Evolutionary conservation across 129 eudicot species (phyloP).

Genomic region (Escallonia rubra): DNA sequence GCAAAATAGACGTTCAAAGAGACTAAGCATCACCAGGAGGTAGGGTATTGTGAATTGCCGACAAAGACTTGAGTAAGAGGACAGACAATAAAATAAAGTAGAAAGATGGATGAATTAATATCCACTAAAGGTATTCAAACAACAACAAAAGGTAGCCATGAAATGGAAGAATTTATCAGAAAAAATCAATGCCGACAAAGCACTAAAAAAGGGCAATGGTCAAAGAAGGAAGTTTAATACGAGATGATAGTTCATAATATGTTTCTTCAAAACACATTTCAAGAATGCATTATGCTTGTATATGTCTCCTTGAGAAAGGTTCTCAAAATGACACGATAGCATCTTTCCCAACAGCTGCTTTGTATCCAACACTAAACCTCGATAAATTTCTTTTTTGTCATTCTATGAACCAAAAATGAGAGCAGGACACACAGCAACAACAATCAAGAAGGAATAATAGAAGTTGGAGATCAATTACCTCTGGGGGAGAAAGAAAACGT

Average conservation of each 20-base stretch:
- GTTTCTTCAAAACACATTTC: background rate
- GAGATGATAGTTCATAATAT: too few species aligned
- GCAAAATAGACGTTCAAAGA: conserved; percentile 2
- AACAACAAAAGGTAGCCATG: background rate
- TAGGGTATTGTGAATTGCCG: background rate
- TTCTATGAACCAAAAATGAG: background rate
- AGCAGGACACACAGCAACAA: too few species aligned
- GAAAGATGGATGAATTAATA: background rate
- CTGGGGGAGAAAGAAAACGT: conserved; percentile 81
- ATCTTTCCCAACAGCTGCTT: background rate
- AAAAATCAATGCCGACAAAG: background rate
- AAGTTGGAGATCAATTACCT: conserved; percentile 34
- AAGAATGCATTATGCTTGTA: background rate
- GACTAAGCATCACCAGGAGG: background rate
- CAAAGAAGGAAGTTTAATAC: background rate
- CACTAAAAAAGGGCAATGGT: background rate
- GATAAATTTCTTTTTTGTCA: background rate
- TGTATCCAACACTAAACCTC: background rate
- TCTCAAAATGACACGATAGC: background rate
- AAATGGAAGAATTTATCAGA: background rate
- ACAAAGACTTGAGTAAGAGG: background rate
- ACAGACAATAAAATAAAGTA: background rate
- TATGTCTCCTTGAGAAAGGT: background rate
- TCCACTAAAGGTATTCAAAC: background rate
- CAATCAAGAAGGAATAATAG: too few species aligned